Evolutionary conservation across 2,329 filamentous ascomycete species (phyloP).

Genomic region (Venturia effusa): DNA sequence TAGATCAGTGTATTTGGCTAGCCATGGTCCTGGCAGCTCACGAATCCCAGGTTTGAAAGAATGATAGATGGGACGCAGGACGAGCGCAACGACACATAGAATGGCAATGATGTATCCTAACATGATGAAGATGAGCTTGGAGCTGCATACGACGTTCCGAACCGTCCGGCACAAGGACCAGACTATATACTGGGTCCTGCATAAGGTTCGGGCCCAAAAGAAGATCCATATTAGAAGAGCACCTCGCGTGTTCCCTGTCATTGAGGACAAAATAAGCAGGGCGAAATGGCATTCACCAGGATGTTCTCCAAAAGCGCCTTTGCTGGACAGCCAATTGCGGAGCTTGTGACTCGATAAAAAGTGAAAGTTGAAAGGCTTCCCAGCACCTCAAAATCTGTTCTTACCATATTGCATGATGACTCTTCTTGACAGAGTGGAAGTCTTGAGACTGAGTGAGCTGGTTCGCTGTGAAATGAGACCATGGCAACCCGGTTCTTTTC

Average conservation of each 20-base stretch:
- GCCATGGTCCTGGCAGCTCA: conserved; percentile 1
- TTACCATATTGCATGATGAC: too few species aligned
- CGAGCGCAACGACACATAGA: not conserved
- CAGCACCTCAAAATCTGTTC: too few species aligned
- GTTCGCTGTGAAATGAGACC: too few species aligned
- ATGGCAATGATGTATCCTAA: not conserved
- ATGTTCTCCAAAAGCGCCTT: too few species aligned
- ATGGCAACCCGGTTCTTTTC: too few species aligned
- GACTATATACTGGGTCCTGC: not conserved
- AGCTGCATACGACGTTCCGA: not conserved
- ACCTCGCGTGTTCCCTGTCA: not conserved
- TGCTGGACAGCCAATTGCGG: too few species aligned
- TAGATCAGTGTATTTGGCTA: not conserved
- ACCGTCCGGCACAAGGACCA: not conserved
- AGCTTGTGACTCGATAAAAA: too few species aligned
- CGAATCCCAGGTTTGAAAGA: not conserved
- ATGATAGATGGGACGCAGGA: not conserved
- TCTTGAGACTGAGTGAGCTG: too few species aligned
- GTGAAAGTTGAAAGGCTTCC: too few species aligned
- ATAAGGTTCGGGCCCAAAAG: not conserved
- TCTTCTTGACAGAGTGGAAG: too few species aligned
- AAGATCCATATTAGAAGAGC: not conserved
- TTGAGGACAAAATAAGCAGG: too few species aligned
- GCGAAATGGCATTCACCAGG: too few species aligned
- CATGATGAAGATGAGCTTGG: not conserved